These are phyloP conservation scores for Phytopythium chamaehyphon DNA, from an alignment of 352 stramenopile species.

Conservation along the genomic window DNA sequence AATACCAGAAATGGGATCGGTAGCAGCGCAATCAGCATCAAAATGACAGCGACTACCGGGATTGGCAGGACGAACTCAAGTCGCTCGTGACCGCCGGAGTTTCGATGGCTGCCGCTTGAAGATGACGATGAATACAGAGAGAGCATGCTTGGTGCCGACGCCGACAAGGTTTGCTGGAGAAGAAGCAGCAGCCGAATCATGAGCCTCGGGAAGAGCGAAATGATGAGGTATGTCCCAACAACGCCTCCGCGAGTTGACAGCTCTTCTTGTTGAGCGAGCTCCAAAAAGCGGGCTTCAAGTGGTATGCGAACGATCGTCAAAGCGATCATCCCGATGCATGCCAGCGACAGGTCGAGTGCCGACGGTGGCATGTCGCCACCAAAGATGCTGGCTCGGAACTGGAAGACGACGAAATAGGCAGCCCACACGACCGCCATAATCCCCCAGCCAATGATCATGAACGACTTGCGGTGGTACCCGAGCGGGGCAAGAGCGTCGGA, in stretches of 20 bases:
- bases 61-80: neutral
- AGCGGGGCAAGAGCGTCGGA: slow-evolving; percentile 26
- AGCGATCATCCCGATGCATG: slow-evolving; percentile 23
- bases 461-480: slow-evolving; percentile 51
- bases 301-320: slow-evolving; percentile 27
- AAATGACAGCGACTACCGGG: neutral
- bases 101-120: neutral
- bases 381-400: slow-evolving; percentile 12
- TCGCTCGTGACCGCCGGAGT: neutral
- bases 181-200: neutral
- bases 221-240: slow-evolving; percentile 26
- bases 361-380: slow-evolving; percentile 3
- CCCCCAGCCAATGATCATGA: slow-evolving; percentile 60
- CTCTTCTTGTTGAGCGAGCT: slow-evolving; percentile 41
- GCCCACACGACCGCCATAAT: slow-evolving; percentile 18
- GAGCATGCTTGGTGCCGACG: neutral
- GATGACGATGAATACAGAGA: neutral
- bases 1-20: slow-evolving; percentile 27
- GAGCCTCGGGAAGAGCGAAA: slow-evolving; percentile 3
- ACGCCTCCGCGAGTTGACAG: slow-evolving; percentile 21
- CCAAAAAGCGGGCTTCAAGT: slow-evolving; percentile 36
- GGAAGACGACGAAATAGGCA: slow-evolving; percentile 21
- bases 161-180: neutral
- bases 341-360: slow-evolving; percentile 5
- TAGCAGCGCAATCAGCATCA: slow-evolving; percentile 15